Evolutionary conservation across 495 filamentous ascomycete species (phyloP).

Genomic region (Aspergillus coremiiformis): DNA sequence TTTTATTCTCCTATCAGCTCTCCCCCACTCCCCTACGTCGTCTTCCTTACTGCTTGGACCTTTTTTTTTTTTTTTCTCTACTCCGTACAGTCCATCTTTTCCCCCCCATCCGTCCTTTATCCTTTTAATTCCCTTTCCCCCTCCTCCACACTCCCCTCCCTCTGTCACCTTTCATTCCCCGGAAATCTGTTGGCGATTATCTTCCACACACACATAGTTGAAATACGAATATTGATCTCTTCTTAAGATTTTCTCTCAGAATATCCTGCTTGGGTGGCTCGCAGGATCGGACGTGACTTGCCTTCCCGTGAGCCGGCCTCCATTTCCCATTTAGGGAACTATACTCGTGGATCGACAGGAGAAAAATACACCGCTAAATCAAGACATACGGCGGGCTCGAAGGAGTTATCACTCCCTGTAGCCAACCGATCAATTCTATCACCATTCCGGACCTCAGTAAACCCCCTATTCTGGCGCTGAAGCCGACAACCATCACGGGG

Average conservation of each 20-base stretch:
- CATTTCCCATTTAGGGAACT: slow-evolving; percentile 10
- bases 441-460: slow-evolving; percentile 8
- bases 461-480: slow-evolving; percentile 22
- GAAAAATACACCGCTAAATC: background rate
- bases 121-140: no score
- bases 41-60: slow-evolving; percentile 5
- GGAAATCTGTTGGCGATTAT: no score
- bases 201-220: no score
- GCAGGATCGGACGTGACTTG: background rate
- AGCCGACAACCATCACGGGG: slow-evolving; percentile 21
- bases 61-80: no score
- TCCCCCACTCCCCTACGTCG: background rate
- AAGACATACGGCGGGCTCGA: background rate
- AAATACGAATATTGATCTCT: background rate
- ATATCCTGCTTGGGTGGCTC: background rate
- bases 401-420: background rate
- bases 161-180: slow-evolving; percentile 14
- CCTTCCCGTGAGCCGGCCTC: background rate
- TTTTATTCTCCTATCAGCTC: slow-evolving; percentile 14
- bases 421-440: background rate
- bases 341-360: slow-evolving; percentile 4
- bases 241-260: background rate
- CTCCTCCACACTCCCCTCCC: background rate
- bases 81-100: no score
- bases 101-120: no score